A percentile compares a stretch with the other conserved stretches of the same genome.
phyloP scores from a whole-genome alignment of 805 yeast genomes.

The Metschnikowia bowlesiae region DNA sequence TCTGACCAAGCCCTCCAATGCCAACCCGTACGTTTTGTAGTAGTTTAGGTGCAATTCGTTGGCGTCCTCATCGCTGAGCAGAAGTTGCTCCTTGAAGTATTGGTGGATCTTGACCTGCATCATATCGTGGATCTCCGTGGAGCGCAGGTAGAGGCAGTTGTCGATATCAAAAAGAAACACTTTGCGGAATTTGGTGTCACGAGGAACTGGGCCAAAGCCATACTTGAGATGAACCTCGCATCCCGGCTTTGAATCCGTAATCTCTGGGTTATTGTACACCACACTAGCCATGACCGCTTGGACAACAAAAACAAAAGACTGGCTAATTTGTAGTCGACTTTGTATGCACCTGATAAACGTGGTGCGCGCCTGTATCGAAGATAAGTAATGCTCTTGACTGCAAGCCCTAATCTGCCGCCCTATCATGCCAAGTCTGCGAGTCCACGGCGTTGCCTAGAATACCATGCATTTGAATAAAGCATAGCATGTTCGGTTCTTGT shows the following conservation, averaged over 20 bases:
- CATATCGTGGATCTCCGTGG: conserved; percentile 72
- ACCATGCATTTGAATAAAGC: no score
- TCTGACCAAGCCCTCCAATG: conserved; percentile 81
- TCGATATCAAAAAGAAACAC: conserved; percentile 88
- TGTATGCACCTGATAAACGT: not conserved
- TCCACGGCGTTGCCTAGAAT: not conserved
- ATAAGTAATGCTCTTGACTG: not conserved
- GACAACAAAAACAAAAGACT: not conserved
- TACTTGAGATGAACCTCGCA: conserved; percentile 13
- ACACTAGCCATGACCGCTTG: conserved; percentile 1
- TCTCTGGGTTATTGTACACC: conserved; percentile 14
- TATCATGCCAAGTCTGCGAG: not conserved
- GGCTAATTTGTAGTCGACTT: not conserved
- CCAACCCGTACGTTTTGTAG: conserved; percentile 85
- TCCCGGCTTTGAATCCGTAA: conserved; percentile 11
- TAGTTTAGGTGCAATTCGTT: conserved; percentile 63
- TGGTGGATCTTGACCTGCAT: conserved; percentile 85
- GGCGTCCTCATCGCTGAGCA: conserved; percentile 70
- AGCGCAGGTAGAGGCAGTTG: conserved; percentile 78
- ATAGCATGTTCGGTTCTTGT: no score
- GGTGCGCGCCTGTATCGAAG: not conserved
- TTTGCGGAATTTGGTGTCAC: conserved; percentile 12
- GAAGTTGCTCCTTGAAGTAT: conserved; percentile 65
- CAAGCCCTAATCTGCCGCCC: not conserved
- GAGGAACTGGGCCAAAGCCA: conserved; percentile 19